A percentile compares a stretch with the other conserved stretches of the same genome.
Evolutionary conservation across 2,329 filamentous ascomycete species (phyloP).

Genomic region (Cryoendolithus antarcticus): DNA sequence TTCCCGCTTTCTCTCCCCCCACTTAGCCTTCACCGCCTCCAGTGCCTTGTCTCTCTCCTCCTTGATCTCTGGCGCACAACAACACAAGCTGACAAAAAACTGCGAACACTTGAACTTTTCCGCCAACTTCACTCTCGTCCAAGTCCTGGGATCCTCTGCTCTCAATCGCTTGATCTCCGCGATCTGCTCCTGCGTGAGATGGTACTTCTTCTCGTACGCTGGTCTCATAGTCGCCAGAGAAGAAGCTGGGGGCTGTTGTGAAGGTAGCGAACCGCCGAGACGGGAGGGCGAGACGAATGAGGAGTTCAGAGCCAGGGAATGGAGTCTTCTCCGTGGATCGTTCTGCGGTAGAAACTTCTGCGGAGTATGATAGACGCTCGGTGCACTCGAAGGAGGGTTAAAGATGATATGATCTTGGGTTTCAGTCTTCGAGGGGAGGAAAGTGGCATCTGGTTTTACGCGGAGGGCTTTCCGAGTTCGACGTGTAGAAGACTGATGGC

Average conservation of each 20-base stretch:
- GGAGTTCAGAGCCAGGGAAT: conserved; percentile 20
- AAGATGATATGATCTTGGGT: conserved; percentile 46
- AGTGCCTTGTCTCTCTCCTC: conserved; percentile 32
- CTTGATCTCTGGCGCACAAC: conserved; percentile 36
- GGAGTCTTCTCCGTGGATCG: conserved; percentile 42
- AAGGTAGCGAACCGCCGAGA: conserved; percentile 9
- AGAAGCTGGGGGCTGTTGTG: conserved; percentile 10
- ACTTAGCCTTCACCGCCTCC: conserved; percentile 44
- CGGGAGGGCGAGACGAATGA: conserved; percentile 15
- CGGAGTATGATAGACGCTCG: conserved; percentile 52
- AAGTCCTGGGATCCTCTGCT: conserved; percentile 41
- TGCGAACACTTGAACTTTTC: conserved; percentile 51
- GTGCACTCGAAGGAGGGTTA: conserved; percentile 53
- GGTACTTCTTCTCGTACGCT: conserved; percentile 47
- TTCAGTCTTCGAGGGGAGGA: conserved; percentile 23
- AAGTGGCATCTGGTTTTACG: conserved; percentile 33
- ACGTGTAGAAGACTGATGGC: conserved; percentile 33
- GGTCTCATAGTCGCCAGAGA: conserved; percentile 33
- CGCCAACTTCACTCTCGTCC: conserved; percentile 48
- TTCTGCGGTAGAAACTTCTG: conserved; percentile 49
- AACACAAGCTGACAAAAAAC: conserved; percentile 50
- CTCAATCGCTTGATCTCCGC: conserved; percentile 47
- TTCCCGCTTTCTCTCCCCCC: conserved; percentile 47
- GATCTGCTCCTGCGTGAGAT: conserved; percentile 45
- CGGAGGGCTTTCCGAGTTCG: conserved; percentile 35